Percentiles rank a stretch among this genome's conserved stretches.
phyloP scores from a whole-genome alignment of 805 yeast species.

The Candida tallmaniae region DNA sequence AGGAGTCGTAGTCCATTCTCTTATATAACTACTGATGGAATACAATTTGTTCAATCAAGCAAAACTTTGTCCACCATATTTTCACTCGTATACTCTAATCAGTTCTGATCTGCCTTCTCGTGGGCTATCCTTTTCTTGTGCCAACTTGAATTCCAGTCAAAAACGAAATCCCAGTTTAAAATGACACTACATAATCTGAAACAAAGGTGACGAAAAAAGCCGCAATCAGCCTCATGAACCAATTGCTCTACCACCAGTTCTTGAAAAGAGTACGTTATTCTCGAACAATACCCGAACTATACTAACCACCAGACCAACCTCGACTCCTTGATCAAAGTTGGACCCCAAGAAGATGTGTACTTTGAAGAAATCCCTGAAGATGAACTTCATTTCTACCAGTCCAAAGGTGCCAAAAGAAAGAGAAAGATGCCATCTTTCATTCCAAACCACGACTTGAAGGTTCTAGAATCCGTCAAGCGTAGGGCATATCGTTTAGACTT shows the following conservation, averaged over 20 bases:
- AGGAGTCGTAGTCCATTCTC: too few relatives aligned
- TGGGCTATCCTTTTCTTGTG: too few relatives aligned
- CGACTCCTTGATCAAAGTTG: conserved; percentile 22
- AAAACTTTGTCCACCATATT: too few relatives aligned
- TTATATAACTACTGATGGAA: too few relatives aligned
- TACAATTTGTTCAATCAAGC: too few relatives aligned
- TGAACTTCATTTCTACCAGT: conserved; percentile 39
- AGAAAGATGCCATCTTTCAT: conserved; percentile 33
- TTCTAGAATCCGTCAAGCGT: conserved; percentile 31
- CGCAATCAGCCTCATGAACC: conserved; percentile 11
- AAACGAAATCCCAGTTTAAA: too few relatives aligned
- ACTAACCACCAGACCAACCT: conserved; percentile 15
- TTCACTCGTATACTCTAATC: too few relatives aligned
- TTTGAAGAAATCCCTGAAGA: conserved; percentile 37
- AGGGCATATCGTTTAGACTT: conserved; percentile 37
- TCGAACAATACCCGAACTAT: neutral
- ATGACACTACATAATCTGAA: too few relatives aligned
- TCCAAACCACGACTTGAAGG: conserved; percentile 27
- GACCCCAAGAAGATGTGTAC: conserved; percentile 33
- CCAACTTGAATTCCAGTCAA: too few relatives aligned
- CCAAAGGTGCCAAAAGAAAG: conserved; percentile 37
- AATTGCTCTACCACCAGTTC: conserved; percentile 29
- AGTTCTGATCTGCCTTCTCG: too few relatives aligned
- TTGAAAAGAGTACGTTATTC: conserved; percentile 31
- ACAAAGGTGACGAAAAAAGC: too few relatives aligned